Percentiles rank a stretch among this genome's conserved stretches.
Evolutionary conservation across 352 stramenopile genomes (phyloP).

Genomic region (Globisporangium paddicum): DNA sequence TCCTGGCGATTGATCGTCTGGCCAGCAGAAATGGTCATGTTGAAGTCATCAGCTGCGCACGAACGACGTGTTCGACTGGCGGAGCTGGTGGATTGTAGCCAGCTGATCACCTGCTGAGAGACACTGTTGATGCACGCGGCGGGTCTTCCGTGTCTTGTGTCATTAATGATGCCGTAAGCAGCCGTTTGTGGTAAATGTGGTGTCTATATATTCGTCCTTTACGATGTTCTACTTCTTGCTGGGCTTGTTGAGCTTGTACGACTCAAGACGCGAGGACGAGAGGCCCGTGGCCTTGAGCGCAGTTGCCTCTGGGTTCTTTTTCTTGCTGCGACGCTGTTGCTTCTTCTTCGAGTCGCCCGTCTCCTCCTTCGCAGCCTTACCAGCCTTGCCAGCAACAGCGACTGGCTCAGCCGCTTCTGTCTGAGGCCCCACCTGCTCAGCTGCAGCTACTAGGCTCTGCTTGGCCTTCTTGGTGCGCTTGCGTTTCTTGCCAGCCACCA

Average conservation of each 20-base stretch:
- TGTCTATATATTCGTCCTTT: neutral
- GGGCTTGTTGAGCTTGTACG: slow-evolving; percentile 74
- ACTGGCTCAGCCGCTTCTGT: neutral
- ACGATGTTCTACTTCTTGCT: slow-evolving; percentile 39
- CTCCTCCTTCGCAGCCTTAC: neutral
- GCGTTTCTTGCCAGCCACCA: slow-evolving; percentile 42
- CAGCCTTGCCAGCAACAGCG: neutral
- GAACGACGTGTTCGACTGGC: neutral
- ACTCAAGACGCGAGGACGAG: slow-evolving; percentile 73
- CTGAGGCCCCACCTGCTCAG: neutral
- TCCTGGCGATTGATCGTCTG: neutral
- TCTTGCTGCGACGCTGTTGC: slow-evolving; percentile 58
- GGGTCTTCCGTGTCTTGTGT: too few species aligned
- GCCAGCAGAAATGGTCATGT: neutral
- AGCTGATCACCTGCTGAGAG: too few species aligned
- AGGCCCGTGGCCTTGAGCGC: slow-evolving; percentile 46
- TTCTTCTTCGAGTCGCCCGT: slow-evolving; percentile 36
- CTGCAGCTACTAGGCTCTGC: slow-evolving; percentile 11
- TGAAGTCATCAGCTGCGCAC: neutral
- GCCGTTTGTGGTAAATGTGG: neutral
- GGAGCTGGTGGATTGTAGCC: neutral
- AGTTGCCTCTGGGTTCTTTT: slow-evolving; percentile 37
- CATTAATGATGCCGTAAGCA: too few species aligned
- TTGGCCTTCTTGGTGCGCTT: slow-evolving; percentile 68
- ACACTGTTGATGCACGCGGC: neutral